phyloP scores from a whole-genome alignment of 148 eudicot genomes.

The Suaeda aralocaspica region DNA sequence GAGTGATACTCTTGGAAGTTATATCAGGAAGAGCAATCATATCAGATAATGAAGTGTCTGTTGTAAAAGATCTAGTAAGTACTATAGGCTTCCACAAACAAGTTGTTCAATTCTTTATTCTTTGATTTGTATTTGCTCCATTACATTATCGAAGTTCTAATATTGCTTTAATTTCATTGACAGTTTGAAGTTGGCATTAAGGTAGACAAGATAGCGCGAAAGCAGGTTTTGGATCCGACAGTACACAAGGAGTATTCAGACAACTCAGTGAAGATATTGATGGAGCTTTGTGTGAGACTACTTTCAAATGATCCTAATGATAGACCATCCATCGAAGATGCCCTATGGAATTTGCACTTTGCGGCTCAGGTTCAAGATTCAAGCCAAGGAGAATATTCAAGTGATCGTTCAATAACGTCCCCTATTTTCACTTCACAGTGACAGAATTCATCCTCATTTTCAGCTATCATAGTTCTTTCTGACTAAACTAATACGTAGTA shows the following conservation, averaged over 20 bases:
- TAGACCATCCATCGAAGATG: conserved; percentile 72
- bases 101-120: not conserved
- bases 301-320: conserved; percentile 41
- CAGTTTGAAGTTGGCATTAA: conserved; percentile 58
- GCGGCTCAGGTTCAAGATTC: conserved; percentile 68
- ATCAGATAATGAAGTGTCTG: conserved; percentile 37
- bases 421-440: conserved; percentile 37
- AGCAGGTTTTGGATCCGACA: conserved; percentile 64
- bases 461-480: not conserved
- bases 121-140: not conserved
- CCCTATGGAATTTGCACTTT: conserved; percentile 79
- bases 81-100: not conserved
- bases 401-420: conserved; percentile 35
- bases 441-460: not conserved
- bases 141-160: not conserved
- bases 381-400: conserved; percentile 33
- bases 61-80: conserved; percentile 66
- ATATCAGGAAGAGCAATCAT: conserved; percentile 52
- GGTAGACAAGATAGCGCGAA: conserved; percentile 52
- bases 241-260: conserved; percentile 56
- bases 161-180: not conserved
- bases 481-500: not conserved
- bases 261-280: conserved; percentile 53
- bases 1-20: conserved; percentile 67
- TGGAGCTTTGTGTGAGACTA: conserved; percentile 58